A percentile compares a stretch with the other conserved stretches of the same genome.
phyloP scores from a whole-genome alignment of 345 rosid genomes.

The Trapa incisa region DNA sequence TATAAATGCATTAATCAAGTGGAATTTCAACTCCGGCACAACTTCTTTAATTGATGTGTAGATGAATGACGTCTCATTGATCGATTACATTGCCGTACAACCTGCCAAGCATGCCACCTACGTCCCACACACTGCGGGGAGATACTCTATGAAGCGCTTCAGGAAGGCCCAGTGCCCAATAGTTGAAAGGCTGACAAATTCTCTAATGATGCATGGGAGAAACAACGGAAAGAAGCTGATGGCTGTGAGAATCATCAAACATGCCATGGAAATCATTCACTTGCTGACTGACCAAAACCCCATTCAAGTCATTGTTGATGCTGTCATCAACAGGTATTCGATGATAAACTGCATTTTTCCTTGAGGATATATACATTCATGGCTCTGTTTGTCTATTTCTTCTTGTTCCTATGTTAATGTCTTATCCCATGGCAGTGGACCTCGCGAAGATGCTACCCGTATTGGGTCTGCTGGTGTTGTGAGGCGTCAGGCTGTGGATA shows the following conservation, averaged over 20 bases:
- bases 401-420: neutral
- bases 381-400: neutral
- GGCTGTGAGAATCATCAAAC: constrained; percentile 80
- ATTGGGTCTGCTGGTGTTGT: constrained; percentile 99
- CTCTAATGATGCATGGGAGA: constrained; percentile 92
- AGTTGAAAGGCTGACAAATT: constrained; percentile 84
- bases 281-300: constrained; percentile 79
- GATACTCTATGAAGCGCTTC: constrained; percentile 90
- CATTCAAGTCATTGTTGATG: constrained; percentile 81
- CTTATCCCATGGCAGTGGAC: constrained; percentile 42
- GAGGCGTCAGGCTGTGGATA: constrained; percentile 96
- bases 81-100: constrained; percentile 66
- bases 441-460: constrained; percentile 92
- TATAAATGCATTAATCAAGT: neutral
- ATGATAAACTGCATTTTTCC: neutral
- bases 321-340: constrained; percentile 71
- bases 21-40: neutral
- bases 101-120: constrained; percentile 72
- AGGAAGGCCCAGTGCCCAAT: constrained; percentile 97
- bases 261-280: constrained; percentile 89
- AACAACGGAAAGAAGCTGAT: constrained; percentile 84
- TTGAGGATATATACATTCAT: neutral
- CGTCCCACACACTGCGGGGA: constrained; percentile 92
- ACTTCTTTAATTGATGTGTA: constrained; percentile 6
- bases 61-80: constrained; percentile 62